A percentile compares a stretch with the other conserved stretches of the same genome.
Conservation (phyloP, 108 stramenopile genomes). For the Skeletonema tropicum region DNA sequence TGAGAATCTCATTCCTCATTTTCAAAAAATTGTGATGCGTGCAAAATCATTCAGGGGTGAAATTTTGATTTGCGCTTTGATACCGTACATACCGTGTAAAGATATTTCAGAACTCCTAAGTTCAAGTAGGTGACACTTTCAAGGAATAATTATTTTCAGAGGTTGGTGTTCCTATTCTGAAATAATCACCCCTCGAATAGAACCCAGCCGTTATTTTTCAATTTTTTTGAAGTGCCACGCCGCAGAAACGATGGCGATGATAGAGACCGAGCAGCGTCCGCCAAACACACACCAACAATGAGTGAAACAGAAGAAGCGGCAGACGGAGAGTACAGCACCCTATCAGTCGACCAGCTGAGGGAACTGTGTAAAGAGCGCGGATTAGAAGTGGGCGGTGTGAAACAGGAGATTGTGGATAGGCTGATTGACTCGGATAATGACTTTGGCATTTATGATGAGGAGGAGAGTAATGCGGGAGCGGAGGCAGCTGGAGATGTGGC, state of each 20-base stretch:
- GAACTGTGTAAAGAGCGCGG: neutral
- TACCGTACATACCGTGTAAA: too few species aligned
- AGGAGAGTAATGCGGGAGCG: neutral
- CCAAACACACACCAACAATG: conserved; percentile 3
- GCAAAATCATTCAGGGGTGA: neutral
- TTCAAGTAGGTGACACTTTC: too few species aligned
- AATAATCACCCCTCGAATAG: too few species aligned
- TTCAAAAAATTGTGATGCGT: neutral
- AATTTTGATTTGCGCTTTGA: neutral
- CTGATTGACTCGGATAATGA: neutral
- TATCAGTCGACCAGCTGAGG: neutral
- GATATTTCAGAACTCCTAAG: too few species aligned
- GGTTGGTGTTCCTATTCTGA: too few species aligned
- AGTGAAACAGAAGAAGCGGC: neutral
- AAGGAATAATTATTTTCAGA: too few species aligned
- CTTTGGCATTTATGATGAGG: neutral
- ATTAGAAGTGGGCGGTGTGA: neutral
- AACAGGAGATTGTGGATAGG: neutral
- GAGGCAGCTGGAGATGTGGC: neutral
- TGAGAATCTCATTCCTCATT: neutral
- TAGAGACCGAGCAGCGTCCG: too few species aligned
- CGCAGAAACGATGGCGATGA: too few species aligned
- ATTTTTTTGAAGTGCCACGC: too few species aligned
- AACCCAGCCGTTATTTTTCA: neutral
- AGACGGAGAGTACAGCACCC: neutral